Base-by-base conservation (phyloP, 2,329 filamentous ascomycete genomes). In the Trichoderma oligosporum region DNA sequence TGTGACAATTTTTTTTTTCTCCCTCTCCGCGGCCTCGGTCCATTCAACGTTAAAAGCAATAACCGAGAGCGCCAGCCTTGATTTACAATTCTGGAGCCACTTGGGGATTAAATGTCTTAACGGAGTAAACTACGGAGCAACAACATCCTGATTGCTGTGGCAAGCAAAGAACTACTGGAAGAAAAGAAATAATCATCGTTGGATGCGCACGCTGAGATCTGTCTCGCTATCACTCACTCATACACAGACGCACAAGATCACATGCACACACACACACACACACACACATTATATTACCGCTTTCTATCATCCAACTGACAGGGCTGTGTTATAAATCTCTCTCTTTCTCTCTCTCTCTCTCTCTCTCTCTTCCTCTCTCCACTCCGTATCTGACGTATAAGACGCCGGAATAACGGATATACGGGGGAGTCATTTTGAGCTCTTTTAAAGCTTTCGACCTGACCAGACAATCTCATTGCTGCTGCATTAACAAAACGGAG, bases 351-450 rank as follows among this genome's bases (percentile, higher is more conserved):
- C n/a, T n/a, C n/a, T n/a, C n/a, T n/a, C n/a, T n/a, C n/a, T n/a
- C n/a, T n/a, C n/a, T n/a, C n/a, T n/a, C n/a, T n/a, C n/a, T n/a
- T n/a, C n/a, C n/a, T n/a, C n/a, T n/a, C n/a, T n/a, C n/a, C n/a
- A n/a, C n/a, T n/a, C n/a, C n/a, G 16, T 22, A 39, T 54, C 51
- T 38, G 41, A 31, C 52, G 20, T 38, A n/a, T 29, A 29, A 29
- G 14, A 46, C 52, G n/a, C n/a, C n/a, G 52, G 52, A 55, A 55
- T 55, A 55, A 55, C 52, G 52, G 52, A 55, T 41, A 55, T 55
- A 46, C 52, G 31, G 52, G 27, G 27, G 29, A 27, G 27, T 42
- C 24, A 52, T 52, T 51, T 31, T 18, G n/a, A 51, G 20, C n/a
- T 22, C 36, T 39, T 14, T 52, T 33, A 12, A 27, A 36, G 18